Base-by-base conservation (phyloP, 306 rosid species). In the Cucurbita argyrosperma region DNA sequence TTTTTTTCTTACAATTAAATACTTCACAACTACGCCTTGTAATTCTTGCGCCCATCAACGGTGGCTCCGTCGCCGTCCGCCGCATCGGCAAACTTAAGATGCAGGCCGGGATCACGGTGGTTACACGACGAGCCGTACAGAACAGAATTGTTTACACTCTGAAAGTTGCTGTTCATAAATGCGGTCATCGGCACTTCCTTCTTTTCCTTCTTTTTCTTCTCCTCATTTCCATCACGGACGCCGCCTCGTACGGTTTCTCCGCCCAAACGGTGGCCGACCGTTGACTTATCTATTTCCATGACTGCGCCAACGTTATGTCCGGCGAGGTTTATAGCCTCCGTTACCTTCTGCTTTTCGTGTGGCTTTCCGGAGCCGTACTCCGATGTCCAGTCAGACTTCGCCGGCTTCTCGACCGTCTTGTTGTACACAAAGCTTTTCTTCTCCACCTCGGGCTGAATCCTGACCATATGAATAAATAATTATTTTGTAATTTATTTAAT, bases 81-180 rank as follows among this genome's bases (percentile, higher is more conserved):
- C 78, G 83, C 84, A 76, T 81, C 77, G 4, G 87, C 30, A 64
- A 85, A 82, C 53, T 72, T 4, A 30, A 88, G 72, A 77, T 78
- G 90, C 57, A 88, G 85, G 5, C 97, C 97, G 1, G 92, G 90
- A 62, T 92, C 90, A 54, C 83, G 84, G 68, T 81, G 84, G 26
- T 76, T 79, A 83, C 80, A 82, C 6, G 79, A 72, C 5, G 79
- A 16, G 54, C 84, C 52, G 69, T 53, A 88, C 58, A 90, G 15
- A 10, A 92, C n/a, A 51, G 96, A 92, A 62, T 90, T 92, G 79
- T 90, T 90, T 10, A 90, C 74, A n/a, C 91, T 76, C 68, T 92
- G 98, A 46, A 90, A 90, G 18, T 92, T 90, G 81, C 86, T 87
- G 77, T 92, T 92, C 70, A 76, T 58, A 80, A 77, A 90, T 5